Evolutionary conservation across 179 eudicot genomes (phyloP).

Genomic region (Pouteria campechiana): DNA sequence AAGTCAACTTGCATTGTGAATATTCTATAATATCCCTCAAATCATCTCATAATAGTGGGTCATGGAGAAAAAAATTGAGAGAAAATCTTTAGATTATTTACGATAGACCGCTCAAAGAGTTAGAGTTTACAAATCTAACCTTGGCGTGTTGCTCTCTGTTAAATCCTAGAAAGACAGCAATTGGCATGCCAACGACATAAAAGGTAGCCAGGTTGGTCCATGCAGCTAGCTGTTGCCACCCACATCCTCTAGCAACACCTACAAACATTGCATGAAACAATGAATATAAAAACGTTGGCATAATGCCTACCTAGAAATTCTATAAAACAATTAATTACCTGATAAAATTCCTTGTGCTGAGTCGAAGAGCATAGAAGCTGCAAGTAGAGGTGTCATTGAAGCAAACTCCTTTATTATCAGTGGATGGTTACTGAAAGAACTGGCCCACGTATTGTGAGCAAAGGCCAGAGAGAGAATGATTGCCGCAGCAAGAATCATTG

Average conservation of each 20-base stretch:
- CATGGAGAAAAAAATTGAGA: too few species aligned
- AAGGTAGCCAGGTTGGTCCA: slow-evolving; percentile 53
- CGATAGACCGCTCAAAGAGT: too few species aligned
- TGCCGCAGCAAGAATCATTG: slow-evolving; percentile 24
- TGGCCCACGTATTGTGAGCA: slow-evolving; percentile 60
- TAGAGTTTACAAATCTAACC: slow-evolving; percentile 18
- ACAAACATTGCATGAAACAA: too few species aligned
- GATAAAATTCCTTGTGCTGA: slow-evolving; percentile 67
- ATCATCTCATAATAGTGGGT: too few species aligned
- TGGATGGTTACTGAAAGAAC: slow-evolving; percentile 43
- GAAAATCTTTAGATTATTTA: too few species aligned
- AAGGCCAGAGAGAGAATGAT: slow-evolving; percentile 31
- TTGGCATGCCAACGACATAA: slow-evolving; percentile 70
- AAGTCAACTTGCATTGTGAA: too few species aligned
- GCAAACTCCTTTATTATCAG: slow-evolving; percentile 30
- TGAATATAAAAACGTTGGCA: too few species aligned
- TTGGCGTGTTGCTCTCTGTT: slow-evolving; percentile 41
- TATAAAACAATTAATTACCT: slow-evolving; percentile 20
- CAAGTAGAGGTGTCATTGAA: slow-evolving; percentile 47
- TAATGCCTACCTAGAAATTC: too few species aligned
- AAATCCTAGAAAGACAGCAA: slow-evolving; percentile 49
- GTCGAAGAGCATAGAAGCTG: slow-evolving; percentile 39
- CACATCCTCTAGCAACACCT: slow-evolving; percentile 93
- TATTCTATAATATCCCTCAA: too few species aligned
- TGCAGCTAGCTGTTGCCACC: slow-evolving; percentile 78